phyloP scores from a whole-genome alignment of 352 stramenopile species.

The Phytophthora sp. region DNA sequence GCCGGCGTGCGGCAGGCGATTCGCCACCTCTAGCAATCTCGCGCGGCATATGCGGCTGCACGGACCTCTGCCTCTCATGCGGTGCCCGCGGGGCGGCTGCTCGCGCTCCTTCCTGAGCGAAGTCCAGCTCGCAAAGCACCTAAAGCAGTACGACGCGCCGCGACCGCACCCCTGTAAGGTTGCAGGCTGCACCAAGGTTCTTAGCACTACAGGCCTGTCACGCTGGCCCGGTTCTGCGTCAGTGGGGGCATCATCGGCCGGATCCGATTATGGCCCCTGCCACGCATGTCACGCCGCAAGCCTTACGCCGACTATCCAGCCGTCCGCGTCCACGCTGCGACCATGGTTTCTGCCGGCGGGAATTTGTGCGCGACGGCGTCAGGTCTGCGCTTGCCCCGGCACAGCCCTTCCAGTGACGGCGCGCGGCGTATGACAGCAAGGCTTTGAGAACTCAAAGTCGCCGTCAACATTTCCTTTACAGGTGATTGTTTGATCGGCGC shows the following conservation, averaged over 20 bases:
- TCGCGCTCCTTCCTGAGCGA: constrained; percentile 39
- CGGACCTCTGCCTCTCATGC: constrained; percentile 35
- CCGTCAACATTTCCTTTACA: no score
- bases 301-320: constrained; percentile 9
- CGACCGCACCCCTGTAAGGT: constrained; percentile 24
- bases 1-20: constrained; percentile 43
- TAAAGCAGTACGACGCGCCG: constrained; percentile 45
- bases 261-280: not conserved
- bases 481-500: no score
- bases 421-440: constrained; percentile 28
- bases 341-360: constrained; percentile 14
- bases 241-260: constrained; percentile 3
- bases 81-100: constrained; percentile 36
- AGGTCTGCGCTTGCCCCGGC: constrained; percentile 19
- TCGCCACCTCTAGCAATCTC: constrained; percentile 65
- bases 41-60: constrained; percentile 61
- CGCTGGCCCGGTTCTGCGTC: not conserved
- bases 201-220: constrained; percentile 41
- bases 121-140: constrained; percentile 46
- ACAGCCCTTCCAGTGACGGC: constrained; percentile 19
- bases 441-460: no score
- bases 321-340: constrained; percentile 1
- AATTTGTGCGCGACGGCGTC: constrained; percentile 10
- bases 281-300: not conserved
- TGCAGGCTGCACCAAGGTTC: constrained; percentile 50